Percentiles rank a stretch among this genome's conserved stretches.
phyloP scores from a whole-genome alignment of 2,329 filamentous ascomycete species.

The Ophiosphaerella narmari region DNA sequence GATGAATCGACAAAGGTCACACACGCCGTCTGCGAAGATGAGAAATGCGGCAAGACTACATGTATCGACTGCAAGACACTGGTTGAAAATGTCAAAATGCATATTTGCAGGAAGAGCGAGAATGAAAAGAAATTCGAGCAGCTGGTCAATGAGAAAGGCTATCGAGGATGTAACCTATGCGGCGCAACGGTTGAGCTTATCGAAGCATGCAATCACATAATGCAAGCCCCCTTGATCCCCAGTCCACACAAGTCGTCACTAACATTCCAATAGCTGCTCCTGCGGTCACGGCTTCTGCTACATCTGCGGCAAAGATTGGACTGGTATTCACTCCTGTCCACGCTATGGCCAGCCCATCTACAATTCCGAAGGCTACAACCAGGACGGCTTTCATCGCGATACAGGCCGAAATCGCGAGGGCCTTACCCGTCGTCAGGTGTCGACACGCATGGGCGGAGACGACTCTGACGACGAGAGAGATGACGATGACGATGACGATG shows the following conservation, averaged over 20 bases:
- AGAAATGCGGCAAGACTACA: slow-evolving; percentile 24
- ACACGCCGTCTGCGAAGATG: slow-evolving; percentile 29
- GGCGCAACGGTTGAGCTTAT: slow-evolving; percentile 30
- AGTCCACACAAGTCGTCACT: background rate
- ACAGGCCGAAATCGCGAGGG: slow-evolving; percentile 34
- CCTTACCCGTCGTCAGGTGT: slow-evolving; percentile 21
- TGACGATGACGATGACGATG: background rate
- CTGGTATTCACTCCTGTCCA: slow-evolving; percentile 35
- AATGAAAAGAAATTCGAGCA: slow-evolving; percentile 31
- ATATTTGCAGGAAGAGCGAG: slow-evolving; percentile 28
- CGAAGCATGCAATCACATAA: slow-evolving; percentile 44
- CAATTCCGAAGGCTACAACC: slow-evolving; percentile 40
- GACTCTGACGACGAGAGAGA: slow-evolving; percentile 15
- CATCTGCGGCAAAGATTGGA: slow-evolving; percentile 38
- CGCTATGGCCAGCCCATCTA: slow-evolving; percentile 31
- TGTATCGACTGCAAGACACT: slow-evolving; percentile 31
- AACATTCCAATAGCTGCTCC: slow-evolving; percentile 19
- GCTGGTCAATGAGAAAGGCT: slow-evolving; percentile 28
- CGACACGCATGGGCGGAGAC: background rate
- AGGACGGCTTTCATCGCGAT: slow-evolving; percentile 34
- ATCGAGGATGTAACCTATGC: slow-evolving; percentile 34
- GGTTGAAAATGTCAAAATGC: slow-evolving; percentile 11
- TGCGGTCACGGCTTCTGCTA: slow-evolving; percentile 42
- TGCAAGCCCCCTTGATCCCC: slow-evolving; percentile 8
- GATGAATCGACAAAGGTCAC: slow-evolving; percentile 14